Evolutionary conservation across 2,329 filamentous ascomycete genomes (phyloP), one percentile per base, ranked within the genome.

Genomic region (Paecilomyces fulvus): DNA sequence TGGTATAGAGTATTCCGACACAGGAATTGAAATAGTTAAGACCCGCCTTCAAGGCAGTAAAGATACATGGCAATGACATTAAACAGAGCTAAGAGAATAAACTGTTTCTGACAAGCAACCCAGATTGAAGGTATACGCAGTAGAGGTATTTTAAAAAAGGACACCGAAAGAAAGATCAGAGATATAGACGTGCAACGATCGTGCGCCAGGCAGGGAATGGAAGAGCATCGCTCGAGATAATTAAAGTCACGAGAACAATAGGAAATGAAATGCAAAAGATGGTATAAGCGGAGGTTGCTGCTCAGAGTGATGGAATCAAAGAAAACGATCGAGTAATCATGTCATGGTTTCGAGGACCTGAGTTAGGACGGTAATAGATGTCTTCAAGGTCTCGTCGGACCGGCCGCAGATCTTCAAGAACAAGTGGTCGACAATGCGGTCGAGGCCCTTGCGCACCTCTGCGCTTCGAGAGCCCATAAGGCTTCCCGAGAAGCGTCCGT

Each of bases 321-420:
- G 56, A 54, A 51, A 56, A 20, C 12, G 25, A 51, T 46, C 25
- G 48, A 12, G 30, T 43, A 51, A 43, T 43, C 60, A 63, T 30
- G 63, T 60, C 37, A 70, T 71, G 11, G 61, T 61, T 58, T 74
- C 71, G 17, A 74, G 68, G 9, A 73, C 70, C 56, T 73, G 68
- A 5, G 65, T 66, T n/a, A 74, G 58, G 20, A 73, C 71, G 33
- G 68, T 63, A 12, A 74, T 63, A 14, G 72, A 67, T 1, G 71
- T 64, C 61, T 71, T 73, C n/a, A 74, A 54, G 1, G 63, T 70
- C 46, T 66, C 66, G 30, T 73, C 71, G 2, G 66, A 62, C 49
- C 65, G 64, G 9, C 72, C 71, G n/a, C 66, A 67, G 3, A 74
- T 66, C 5, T 68, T 66, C 49, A 71, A 68, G 0, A 74, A 56